Conservation (phyloP, 495 filamentous ascomycete species). For the Aspergillus biplanus region DNA sequence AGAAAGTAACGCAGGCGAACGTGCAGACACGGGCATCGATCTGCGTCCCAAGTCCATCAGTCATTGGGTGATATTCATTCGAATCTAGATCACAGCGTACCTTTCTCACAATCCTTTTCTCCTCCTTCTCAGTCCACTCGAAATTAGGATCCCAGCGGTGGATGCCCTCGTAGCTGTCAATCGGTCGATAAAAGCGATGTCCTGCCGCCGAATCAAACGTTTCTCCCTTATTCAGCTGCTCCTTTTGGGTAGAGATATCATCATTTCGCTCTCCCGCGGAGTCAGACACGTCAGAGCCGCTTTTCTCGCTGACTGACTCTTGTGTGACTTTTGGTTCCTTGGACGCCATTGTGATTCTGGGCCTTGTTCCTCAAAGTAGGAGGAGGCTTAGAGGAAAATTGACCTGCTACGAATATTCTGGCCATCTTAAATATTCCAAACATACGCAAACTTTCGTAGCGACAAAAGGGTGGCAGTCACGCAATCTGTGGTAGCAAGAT, state of each 20-base stretch:
- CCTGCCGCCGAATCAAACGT: constrained; percentile 7
- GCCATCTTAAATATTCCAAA: neutral
- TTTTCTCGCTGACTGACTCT: neutral
- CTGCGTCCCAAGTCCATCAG: constrained; percentile 5
- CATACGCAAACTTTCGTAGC: neutral
- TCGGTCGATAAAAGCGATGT: constrained; percentile 8
- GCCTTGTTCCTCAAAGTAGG: neutral
- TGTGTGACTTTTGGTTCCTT: neutral
- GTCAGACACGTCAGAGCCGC: neutral
- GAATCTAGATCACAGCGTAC: neutral
- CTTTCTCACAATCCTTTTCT: constrained; percentile 12
- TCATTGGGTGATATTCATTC: neutral
- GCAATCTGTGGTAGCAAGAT: neutral
- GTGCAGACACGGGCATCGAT: constrained; percentile 49
- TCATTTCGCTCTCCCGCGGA: neutral
- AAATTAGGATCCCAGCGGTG: constrained; percentile 17
- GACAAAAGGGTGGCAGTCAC: neutral
- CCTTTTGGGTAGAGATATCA: neutral
- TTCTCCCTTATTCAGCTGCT: neutral
- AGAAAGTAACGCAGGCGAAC: constrained; percentile 69
- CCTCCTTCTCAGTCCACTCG: constrained; percentile 16
- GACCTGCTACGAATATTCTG: neutral
- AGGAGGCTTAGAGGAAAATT: neutral
- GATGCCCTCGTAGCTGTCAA: constrained; percentile 15
- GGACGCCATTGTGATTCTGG: neutral